Base-by-base conservation (phyloP, 306 rosid genomes). In the Gastrolobium bilobum region DNA sequence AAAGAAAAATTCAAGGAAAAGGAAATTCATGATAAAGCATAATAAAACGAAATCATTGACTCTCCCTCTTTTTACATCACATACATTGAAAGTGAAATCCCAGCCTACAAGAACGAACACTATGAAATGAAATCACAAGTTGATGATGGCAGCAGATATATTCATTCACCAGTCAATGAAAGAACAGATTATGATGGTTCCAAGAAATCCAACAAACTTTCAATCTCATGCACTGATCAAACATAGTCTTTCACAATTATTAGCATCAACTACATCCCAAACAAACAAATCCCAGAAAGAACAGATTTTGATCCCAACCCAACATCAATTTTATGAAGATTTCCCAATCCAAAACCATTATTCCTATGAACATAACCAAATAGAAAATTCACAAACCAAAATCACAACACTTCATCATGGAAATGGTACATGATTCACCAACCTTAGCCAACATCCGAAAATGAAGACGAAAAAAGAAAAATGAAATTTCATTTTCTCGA, bases 261-360 rank as follows among this genome's bases (percentile, higher is more conserved):
- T 1, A 75, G 38, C 20, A n/a, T 15, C 35, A 20, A 20, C 26
- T 0, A 1, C 26, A 20, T 1, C 26, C 26, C 29, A 2, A 30
- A 69, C 9, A 48, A 56, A 65, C 29, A 54, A 66, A 79, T 43
- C 31, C 14, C 6, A 56, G 35, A 34, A 68, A 64, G 37, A 30
- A 71, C 0, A 11, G 60, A 81, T 59, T 78, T 81, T 39, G 52
- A 69, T 37, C 6, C 11, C 35, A 57, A 77, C 33, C 54, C 39
- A 70, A 5, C 10, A 39, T 44, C 6, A 76, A 79, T 15, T 34
- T 26, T 39, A 34, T 38, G 26, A 35, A 72, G 71, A 71, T 67
- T 83, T 50, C 81, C 7, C n/a, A 72, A 60, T 78, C 33, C 73
- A 77, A 71, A 71, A 13, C 54, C 66, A 7, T 14, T 26, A 71